These are phyloP conservation scores for Penicillium verrucosum DNA, from an alignment of 2,329 filamentous ascomycete species.

Conservation along the genomic window DNA sequence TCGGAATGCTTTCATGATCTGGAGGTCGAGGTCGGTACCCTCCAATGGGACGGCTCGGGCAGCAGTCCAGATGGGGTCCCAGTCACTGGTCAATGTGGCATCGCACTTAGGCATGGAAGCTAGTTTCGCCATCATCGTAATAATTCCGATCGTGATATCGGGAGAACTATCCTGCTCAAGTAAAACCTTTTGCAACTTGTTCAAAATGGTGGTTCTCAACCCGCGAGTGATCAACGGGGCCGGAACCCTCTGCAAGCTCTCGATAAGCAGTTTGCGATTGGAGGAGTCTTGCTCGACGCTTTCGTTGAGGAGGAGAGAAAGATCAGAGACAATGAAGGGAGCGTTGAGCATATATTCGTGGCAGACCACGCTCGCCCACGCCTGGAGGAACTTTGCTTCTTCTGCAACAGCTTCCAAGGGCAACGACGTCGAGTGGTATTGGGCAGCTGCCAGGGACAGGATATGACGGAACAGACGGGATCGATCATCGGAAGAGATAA, in stretches of 20 bases:
- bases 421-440: conserved; percentile 25
- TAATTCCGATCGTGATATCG: conserved; percentile 30
- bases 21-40: conserved; percentile 32
- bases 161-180: conserved; percentile 26
- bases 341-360: conserved; percentile 40
- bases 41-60: conserved; percentile 34
- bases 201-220: conserved; percentile 33
- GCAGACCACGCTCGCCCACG: conserved; percentile 39
- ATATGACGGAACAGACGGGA: conserved; percentile 34
- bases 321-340: conserved; percentile 33
- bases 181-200: conserved; percentile 35
- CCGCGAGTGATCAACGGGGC: conserved; percentile 38
- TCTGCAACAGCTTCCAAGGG: conserved; percentile 27
- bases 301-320: conserved; percentile 34
- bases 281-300: conserved; percentile 30
- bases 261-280: conserved; percentile 31
- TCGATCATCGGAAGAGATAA: conserved; percentile 30
- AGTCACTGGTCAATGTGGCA: conserved; percentile 35
- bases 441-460: conserved; percentile 30
- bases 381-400: conserved; percentile 34
- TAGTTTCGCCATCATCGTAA: conserved; percentile 41
- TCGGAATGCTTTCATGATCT: conserved; percentile 38
- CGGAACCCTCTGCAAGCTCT: conserved; percentile 39
- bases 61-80: conserved; percentile 37
- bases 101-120: conserved; percentile 40